Evolutionary conservation across 2,329 filamentous ascomycete genomes (phyloP), one percentile per base, ranked within the genome.

Genomic region (Fusarium virguliforme): DNA sequence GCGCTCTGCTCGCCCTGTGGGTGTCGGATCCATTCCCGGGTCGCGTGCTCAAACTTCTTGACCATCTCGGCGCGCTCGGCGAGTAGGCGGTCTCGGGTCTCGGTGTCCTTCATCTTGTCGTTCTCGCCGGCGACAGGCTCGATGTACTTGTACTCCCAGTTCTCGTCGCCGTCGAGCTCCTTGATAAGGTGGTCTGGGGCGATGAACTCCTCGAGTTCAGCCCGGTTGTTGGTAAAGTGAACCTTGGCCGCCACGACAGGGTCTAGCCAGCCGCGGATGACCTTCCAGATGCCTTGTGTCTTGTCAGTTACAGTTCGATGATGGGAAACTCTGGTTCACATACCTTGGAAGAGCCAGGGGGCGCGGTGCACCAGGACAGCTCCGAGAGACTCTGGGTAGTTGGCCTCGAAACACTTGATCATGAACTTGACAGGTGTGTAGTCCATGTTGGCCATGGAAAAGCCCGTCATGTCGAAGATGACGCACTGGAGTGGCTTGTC

Each of bases 381-480:
- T 30, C 95, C 96, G 1, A 99, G 87, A 53, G 90, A 95, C 81
- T 99, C 96, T 1, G 96, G 96, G 76, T 98, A 99, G 80, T 99
- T 98, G 66, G 96, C 96, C 83, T 99, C 96, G 78, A 99, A 99
- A 81, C 95, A 97, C 82, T 97, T 97, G 81, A 99, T 98, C 92
- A 99, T 98, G 83, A 98, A 99, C 78, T 97, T 99, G 63, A 99
- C 94, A 1, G 96, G 95, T 0, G 93, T 89, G 80, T 98, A 98
- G 81, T 99, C 96, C 96, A 99, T 98, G 82, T 99, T 99, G 15
- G 95, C 92, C 84, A 98, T 87, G 18, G 92, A 93, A 80, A 98
- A 98, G 69, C 91, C 90, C 8, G 93, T 97, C 94, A 99, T 95
- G 80, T 99, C 96, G 78, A 99, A 99, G 51, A 99, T 84, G 70